These are phyloP conservation scores for Vaccinium myrtillus DNA, from an alignment of 148 eudicot species.

Conservation along the genomic window DNA sequence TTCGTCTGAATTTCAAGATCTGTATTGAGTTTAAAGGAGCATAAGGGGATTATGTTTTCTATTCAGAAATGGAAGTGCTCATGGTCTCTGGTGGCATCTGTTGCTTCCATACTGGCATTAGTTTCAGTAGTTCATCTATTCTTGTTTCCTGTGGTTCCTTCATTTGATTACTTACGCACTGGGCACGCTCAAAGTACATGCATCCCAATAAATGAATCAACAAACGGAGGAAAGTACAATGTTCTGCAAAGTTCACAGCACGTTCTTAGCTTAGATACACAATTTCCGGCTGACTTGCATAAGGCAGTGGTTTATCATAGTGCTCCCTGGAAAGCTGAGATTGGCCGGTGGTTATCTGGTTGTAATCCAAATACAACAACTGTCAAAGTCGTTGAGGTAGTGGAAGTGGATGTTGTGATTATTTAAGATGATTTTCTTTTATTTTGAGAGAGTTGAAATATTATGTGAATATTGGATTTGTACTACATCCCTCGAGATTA, in stretches of 20 bases:
- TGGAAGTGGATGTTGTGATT: slow-evolving; percentile 10
- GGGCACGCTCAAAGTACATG: slow-evolving; percentile 43
- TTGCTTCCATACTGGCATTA: slow-evolving; percentile 50
- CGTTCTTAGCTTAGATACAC: slow-evolving; percentile 31
- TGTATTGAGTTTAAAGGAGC: slow-evolving; percentile 16
- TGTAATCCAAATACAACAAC: slow-evolving; percentile 51
- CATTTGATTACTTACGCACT: slow-evolving; percentile 41
- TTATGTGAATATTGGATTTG: not conserved
- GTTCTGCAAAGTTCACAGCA: slow-evolving; percentile 11
- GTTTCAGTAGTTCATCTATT: slow-evolving; percentile 58
- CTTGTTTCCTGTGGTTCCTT: slow-evolving; percentile 42
- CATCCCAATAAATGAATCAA: slow-evolving; percentile 35
- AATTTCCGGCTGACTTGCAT: slow-evolving; percentile 65
- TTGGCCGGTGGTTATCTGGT: slow-evolving; percentile 84
- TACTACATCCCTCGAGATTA: not conserved
- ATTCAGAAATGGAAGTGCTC: slow-evolving; percentile 58
- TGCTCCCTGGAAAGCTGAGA: slow-evolving; percentile 91
- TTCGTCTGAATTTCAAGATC: not conserved
- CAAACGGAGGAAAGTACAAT: slow-evolving; percentile 22
- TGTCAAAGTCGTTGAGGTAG: slow-evolving; percentile 72
- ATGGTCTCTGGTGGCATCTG: slow-evolving; percentile 49
- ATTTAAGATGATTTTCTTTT: not conserved
- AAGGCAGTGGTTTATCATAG: slow-evolving; percentile 67
- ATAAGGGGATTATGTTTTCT: slow-evolving; percentile 39
- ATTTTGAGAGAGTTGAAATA: not conserved